Evolutionary conservation across 176 grass and related monocot species (phyloP).

Genomic region (Calamus simplicifolius): DNA sequence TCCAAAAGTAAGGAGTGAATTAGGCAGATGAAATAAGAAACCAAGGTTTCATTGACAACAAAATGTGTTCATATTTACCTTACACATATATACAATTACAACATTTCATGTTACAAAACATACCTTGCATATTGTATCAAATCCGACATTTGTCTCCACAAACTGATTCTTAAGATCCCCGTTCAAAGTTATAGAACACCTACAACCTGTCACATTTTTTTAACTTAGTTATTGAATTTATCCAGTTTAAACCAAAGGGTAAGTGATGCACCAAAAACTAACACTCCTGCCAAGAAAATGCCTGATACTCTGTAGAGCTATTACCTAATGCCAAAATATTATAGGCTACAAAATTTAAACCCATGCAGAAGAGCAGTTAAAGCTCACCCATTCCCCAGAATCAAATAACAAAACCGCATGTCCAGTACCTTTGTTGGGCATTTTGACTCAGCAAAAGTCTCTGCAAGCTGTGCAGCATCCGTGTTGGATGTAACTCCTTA

Average conservation of each 20-base stretch:
- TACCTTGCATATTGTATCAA: constrained; percentile 99
- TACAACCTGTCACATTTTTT: constrained; percentile 54
- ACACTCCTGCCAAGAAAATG: neutral
- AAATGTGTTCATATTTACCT: too few relatives aligned
- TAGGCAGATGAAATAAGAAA: too few relatives aligned
- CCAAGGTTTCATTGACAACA: too few relatives aligned
- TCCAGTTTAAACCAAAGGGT: too few relatives aligned
- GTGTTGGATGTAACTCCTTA: constrained; percentile 97
- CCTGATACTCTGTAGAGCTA: neutral
- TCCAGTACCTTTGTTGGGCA: constrained; percentile 75
- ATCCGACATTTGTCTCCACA: constrained; percentile 95
- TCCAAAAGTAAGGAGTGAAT: neutral
- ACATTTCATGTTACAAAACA: neutral
- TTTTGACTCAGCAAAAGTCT: constrained; percentile 91
- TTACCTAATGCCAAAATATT: too few relatives aligned
- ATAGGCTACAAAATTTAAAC: too few relatives aligned
- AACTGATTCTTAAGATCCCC: constrained; percentile 99
- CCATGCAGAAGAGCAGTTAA: too few relatives aligned
- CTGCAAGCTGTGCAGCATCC: constrained; percentile 91
- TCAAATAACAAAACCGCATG: neutral
- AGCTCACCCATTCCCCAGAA: too few relatives aligned
- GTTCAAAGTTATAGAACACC: constrained; percentile 98
- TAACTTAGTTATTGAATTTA: neutral
- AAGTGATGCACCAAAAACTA: too few relatives aligned
- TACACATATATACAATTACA: neutral